phyloP scores from a whole-genome alignment of 2,329 filamentous ascomycete genomes.

The Decorospora gaudefroyi region DNA sequence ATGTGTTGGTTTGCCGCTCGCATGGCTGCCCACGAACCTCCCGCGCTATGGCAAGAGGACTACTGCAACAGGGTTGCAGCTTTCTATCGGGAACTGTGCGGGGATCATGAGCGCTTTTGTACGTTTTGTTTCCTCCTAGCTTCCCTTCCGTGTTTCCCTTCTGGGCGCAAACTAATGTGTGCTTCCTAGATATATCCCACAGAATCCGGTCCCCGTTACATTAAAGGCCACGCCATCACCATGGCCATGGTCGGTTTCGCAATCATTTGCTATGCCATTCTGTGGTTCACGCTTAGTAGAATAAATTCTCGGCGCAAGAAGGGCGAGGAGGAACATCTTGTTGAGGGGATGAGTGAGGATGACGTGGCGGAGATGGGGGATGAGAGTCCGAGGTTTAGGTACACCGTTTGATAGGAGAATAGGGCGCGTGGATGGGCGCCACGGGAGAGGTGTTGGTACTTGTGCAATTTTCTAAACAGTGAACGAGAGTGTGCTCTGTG shows the following conservation, averaged over 20 bases:
- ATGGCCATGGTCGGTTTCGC: conserved; percentile 56
- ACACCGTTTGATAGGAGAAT: conserved; percentile 36
- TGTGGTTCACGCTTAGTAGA: conserved; percentile 47
- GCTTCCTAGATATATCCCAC: conserved; percentile 56
- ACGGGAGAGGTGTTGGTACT: too few relatives aligned
- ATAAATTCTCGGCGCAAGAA: conserved; percentile 47
- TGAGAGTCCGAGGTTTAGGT: conserved; percentile 52
- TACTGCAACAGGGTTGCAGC: conserved; percentile 70
- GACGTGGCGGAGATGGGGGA: conserved; percentile 54
- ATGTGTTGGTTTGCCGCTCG: conserved; percentile 59
- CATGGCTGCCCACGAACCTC: conserved; percentile 67
- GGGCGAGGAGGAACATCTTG: conserved; percentile 50
- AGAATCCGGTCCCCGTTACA: conserved; percentile 52
- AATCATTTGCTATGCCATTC: conserved; percentile 42
- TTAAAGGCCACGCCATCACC: conserved; percentile 58
- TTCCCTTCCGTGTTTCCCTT: background rate
- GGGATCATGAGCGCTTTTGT: conserved; percentile 77
- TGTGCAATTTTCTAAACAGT: too few relatives aligned
- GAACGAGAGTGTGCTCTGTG: too few relatives aligned
- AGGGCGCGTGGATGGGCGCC: background rate
- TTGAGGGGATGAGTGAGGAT: conserved; percentile 50
- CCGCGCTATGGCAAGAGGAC: conserved; percentile 78
- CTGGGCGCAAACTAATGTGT: conserved; percentile 20
- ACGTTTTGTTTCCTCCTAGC: conserved; percentile 27
- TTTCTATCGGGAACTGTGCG: conserved; percentile 70